Conservation (phyloP, 192 early-diverging fungal genomes). For the Coemansia sp. region DNA sequence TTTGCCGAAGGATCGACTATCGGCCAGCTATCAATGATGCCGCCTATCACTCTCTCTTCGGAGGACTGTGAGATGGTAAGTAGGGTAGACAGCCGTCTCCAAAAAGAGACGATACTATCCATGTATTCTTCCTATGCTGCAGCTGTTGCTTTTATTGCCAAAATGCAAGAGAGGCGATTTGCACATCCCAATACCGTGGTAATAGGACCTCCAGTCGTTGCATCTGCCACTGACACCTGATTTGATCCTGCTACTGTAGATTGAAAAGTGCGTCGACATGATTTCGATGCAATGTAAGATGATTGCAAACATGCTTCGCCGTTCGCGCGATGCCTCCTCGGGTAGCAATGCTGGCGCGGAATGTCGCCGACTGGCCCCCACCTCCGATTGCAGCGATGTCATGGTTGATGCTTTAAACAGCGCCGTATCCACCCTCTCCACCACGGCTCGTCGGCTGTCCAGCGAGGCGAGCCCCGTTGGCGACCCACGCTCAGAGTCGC, state of each 20-base stretch:
- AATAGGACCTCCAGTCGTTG: conserved; percentile 6
- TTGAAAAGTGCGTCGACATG: conserved; percentile 52
- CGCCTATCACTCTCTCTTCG: conserved; percentile 42
- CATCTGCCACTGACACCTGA: neutral
- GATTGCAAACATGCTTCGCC: conserved; percentile 51
- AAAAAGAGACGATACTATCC: neutral
- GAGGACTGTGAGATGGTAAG: conserved; percentile 55
- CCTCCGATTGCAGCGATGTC: conserved; percentile 26
- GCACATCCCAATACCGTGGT: conserved; percentile 15
- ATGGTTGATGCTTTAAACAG: conserved; percentile 38
- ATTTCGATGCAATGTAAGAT: conserved; percentile 53
- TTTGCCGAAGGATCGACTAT: neutral
- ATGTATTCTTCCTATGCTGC: neutral
- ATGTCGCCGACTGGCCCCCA: neutral
- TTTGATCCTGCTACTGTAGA: conserved; percentile 25
- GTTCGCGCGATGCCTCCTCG: conserved; percentile 36
- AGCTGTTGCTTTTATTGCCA: neutral
- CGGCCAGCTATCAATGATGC: conserved; percentile 19
- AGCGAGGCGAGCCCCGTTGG: conserved; percentile 12
- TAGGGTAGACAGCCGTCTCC: neutral
- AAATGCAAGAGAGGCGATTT: neutral
- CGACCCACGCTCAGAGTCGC: conserved; percentile 14
- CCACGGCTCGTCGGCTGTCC: conserved; percentile 33
- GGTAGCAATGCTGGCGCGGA: neutral
- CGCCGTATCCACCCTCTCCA: conserved; percentile 31